Evolutionary conservation across 495 filamentous ascomycete genomes (phyloP).

Genomic region (Clavariopsis aquatica): DNA sequence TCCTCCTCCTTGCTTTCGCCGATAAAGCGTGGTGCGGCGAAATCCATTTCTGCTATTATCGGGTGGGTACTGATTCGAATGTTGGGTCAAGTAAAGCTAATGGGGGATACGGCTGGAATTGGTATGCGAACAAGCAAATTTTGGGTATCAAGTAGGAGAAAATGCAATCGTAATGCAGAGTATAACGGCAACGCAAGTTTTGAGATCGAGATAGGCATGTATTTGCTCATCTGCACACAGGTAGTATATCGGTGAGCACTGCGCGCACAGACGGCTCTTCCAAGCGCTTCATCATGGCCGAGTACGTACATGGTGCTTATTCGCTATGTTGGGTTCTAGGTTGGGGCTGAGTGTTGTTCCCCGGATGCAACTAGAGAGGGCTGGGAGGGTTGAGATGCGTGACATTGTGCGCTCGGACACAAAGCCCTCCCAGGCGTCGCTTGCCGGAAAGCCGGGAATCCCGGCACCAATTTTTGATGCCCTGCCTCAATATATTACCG

Average conservation of each 20-base stretch:
- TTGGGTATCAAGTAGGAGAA: conserved; percentile 16
- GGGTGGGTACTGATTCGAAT: no score
- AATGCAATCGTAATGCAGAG: neutral
- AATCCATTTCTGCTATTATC: neutral
- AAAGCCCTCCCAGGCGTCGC: no score
- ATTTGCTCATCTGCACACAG: conserved; percentile 1
- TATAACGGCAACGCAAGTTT: conserved; percentile 1
- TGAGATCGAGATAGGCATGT: conserved; percentile 1
- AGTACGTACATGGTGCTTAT: conserved; percentile 1
- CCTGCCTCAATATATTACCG: neutral
- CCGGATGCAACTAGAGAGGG: neutral
- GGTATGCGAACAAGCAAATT: neutral
- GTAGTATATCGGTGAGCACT: neutral
- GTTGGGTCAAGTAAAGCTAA: neutral
- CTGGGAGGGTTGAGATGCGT: neutral
- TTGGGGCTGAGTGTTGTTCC: conserved; percentile 19
- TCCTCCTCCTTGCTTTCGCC: conserved; percentile 13
- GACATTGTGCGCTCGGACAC: no score
- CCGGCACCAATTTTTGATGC: neutral
- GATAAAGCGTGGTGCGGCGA: neutral
- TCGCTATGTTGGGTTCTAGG: conserved; percentile 14
- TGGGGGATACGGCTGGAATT: neutral
- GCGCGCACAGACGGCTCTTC: neutral
- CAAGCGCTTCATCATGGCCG: conserved; percentile 12
- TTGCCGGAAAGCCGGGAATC: neutral